Percentiles rank a stretch among this genome's conserved stretches.
phyloP scores from a whole-genome alignment of 1,284 basidiomycete species.

The Heterobasidion parviporum region DNA sequence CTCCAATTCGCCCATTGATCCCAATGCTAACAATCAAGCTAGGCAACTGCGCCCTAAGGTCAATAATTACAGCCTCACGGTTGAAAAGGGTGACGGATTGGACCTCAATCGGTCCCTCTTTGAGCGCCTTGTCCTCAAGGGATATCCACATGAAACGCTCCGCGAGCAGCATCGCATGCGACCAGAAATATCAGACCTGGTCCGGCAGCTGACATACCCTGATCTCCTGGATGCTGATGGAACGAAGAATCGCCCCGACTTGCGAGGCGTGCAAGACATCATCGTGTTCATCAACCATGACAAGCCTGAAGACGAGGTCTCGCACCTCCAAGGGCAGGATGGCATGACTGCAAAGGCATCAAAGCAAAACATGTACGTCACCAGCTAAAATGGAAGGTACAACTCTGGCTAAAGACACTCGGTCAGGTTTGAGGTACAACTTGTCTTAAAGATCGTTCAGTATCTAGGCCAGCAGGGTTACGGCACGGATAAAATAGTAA shows the following conservation, averaged over 20 bases:
- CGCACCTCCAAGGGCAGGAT: constrained; percentile 30
- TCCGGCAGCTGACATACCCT: constrained; percentile 55
- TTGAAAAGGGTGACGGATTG: constrained; percentile 58
- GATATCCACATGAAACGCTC: constrained; percentile 53
- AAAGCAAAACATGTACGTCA: constrained; percentile 42
- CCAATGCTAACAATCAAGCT: constrained; percentile 1
- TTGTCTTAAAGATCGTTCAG: constrained; percentile 56
- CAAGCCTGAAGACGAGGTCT: constrained; percentile 44
- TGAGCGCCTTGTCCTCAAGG: constrained; percentile 52
- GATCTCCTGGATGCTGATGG: constrained; percentile 45
- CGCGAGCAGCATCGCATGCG: constrained; percentile 58
- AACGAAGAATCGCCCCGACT: constrained; percentile 38
- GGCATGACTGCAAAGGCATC: constrained; percentile 43
- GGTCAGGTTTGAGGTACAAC: constrained; percentile 34
- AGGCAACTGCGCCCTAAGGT: constrained; percentile 67
- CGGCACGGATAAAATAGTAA: constrained; percentile 44
- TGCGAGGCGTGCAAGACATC: constrained; percentile 47
- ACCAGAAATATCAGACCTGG: constrained; percentile 54
- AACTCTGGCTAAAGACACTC: neutral
- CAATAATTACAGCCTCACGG: constrained; percentile 50
- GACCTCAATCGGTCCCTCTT: constrained; percentile 60
- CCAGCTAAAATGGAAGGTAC: neutral
- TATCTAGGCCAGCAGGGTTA: constrained; percentile 66
- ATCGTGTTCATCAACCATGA: constrained; percentile 52
- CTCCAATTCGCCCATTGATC: neutral